Evolutionary conservation across 1,284 basidiomycete species (phyloP).

Genomic region (Earliella scabrosa): DNA sequence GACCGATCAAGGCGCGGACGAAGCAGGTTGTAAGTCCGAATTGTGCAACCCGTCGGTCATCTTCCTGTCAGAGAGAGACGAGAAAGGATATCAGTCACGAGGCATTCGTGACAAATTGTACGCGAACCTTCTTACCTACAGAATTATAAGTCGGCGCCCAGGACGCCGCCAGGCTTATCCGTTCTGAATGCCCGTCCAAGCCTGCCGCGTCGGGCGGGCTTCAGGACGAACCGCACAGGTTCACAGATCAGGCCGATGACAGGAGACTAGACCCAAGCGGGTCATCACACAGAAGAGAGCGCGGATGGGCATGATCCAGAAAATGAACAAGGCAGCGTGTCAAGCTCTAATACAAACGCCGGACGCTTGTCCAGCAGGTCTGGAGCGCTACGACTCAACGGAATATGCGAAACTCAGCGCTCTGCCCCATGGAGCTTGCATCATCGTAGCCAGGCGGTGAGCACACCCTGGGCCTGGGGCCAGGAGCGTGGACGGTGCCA

Average conservation of each 20-base stretch:
- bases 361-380: background rate
- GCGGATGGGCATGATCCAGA: background rate
- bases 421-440: slow-evolving; percentile 20
- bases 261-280: background rate
- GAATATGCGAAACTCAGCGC: slow-evolving; percentile 21
- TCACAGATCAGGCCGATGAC: background rate
- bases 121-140: slow-evolving; percentile 1
- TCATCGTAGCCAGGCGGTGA: slow-evolving; percentile 27
- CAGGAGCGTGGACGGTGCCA: slow-evolving; percentile 20
- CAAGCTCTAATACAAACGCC: background rate
- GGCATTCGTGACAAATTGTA: slow-evolving; percentile 4
- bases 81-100: slow-evolving; percentile 3
- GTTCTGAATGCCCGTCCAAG: background rate
- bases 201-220: background rate
- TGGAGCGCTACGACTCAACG: slow-evolving; percentile 14
- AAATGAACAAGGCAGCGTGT: background rate
- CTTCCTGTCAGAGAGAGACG: background rate
- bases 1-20: background rate
- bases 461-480: slow-evolving; percentile 21
- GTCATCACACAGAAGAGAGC: background rate
- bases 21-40: background rate
- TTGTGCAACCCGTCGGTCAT: background rate
- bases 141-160: background rate
- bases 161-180: background rate
- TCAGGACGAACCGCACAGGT: background rate